Percentiles rank a stretch among this genome's conserved stretches.
Conservation (phyloP, 495 filamentous ascomycete species). For the Clohesyomyces aquaticus region DNA sequence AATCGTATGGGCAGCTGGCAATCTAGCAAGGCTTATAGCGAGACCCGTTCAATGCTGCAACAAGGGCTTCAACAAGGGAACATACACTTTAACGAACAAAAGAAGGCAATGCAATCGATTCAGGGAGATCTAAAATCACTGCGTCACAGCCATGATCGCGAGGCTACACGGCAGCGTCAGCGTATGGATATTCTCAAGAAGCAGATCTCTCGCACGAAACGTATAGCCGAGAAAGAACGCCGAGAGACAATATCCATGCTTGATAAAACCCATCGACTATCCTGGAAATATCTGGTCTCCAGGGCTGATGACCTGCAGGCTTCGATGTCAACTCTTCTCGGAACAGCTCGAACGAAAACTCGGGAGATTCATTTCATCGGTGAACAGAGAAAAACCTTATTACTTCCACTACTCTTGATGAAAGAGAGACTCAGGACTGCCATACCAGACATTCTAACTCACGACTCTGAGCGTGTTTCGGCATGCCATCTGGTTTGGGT, state of each 20-base stretch:
- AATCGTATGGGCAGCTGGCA: not conserved
- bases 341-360: not conserved
- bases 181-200: not conserved
- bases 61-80: not conserved
- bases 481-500: not conserved
- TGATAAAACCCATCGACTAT: not conserved
- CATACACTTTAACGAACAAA: not conserved
- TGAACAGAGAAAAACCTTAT: not conserved
- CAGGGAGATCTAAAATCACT: not conserved
- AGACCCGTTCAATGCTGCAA: not conserved
- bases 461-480: not conserved
- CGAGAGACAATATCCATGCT: not conserved
- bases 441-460: not conserved
- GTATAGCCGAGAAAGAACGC: not conserved
- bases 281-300: not conserved
- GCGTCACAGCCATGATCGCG: not conserved
- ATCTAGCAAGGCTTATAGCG: not conserved
- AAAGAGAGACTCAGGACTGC: not conserved
- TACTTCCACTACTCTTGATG: not conserved
- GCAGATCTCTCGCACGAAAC: not conserved
- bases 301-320: not conserved
- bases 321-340: too few relatives aligned
- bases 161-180: not conserved
- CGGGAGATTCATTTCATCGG: conserved; percentile 4
- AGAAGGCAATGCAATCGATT: not conserved